Conservation (phyloP, 2,329 filamentous ascomycete species). For the Aphanocladium album region DNA sequence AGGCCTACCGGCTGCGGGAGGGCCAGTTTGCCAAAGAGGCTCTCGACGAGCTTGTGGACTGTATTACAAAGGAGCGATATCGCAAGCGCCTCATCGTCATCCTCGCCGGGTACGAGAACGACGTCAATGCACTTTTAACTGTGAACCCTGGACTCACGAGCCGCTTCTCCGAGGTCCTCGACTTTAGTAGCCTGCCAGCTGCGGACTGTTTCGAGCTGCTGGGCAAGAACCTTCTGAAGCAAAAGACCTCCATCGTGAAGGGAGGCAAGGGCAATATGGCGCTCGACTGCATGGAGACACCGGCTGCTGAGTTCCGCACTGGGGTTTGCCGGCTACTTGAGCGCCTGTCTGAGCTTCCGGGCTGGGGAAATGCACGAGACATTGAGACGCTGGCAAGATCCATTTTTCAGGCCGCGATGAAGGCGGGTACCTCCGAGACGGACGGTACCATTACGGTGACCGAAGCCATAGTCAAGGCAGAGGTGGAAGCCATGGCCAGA, state of each 20-base stretch:
- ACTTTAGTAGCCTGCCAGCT: slow-evolving; percentile 45
- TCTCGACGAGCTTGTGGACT: slow-evolving; percentile 49
- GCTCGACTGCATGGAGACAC: slow-evolving; percentile 22
- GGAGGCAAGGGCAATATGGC: slow-evolving; percentile 21
- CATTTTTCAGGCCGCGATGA: slow-evolving; percentile 38
- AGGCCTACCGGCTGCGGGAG: slow-evolving; percentile 60
- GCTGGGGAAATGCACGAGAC: slow-evolving; percentile 62
- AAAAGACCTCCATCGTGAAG: slow-evolving; percentile 18
- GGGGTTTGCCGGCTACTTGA: slow-evolving; percentile 29
- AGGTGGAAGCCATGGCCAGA: slow-evolving; percentile 21
- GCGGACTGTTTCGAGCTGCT: slow-evolving; percentile 35
- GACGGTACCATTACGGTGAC: slow-evolving; percentile 16
- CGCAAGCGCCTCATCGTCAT: slow-evolving; percentile 59
- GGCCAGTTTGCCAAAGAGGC: slow-evolving; percentile 54
- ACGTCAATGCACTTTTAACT: slow-evolving; percentile 59
- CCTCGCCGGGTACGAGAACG: slow-evolving; percentile 61
- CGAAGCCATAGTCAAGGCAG: slow-evolving; percentile 11
- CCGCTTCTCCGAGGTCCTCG: slow-evolving; percentile 57
- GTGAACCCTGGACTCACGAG: slow-evolving; percentile 59
- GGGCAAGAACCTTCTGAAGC: slow-evolving; percentile 32
- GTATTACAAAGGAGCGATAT: slow-evolving; percentile 51
- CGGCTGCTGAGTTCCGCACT: slow-evolving; percentile 5
- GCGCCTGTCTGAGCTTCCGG: slow-evolving; percentile 35
- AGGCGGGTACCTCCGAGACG: slow-evolving; percentile 19
- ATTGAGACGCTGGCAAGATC: slow-evolving; percentile 48